These are phyloP conservation scores for Polysphondylium violaceum DNA, from an alignment of 78 protist species.

Conservation along the genomic window DNA sequence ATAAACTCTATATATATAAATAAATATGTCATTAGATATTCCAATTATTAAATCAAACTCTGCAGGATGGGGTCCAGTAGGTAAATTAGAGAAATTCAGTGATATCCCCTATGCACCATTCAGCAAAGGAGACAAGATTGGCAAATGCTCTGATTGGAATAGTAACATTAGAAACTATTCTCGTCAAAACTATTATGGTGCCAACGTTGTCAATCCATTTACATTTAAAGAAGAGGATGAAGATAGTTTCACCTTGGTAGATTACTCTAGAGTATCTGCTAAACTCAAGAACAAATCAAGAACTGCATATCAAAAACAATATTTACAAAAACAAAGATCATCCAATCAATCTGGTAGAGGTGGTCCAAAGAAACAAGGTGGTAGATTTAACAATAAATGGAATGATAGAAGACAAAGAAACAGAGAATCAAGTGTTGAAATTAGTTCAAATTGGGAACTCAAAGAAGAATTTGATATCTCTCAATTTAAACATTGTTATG, in stretches of 20 bases:
- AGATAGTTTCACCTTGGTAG: conserved; percentile 67
- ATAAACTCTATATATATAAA: background rate
- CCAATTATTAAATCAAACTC: conserved; percentile 28
- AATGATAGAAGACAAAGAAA: conserved; percentile 52
- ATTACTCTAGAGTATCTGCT: conserved; percentile 21
- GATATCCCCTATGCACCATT: conserved; percentile 81
- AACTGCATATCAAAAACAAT: conserved; percentile 17
- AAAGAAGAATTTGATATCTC: conserved; percentile 29
- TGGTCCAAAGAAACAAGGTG: conserved; percentile 17
- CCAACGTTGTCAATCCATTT: conserved; percentile 73
- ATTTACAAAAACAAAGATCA: conserved; percentile 6
- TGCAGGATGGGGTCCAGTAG: conserved; percentile 77
- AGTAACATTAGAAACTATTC: conserved; percentile 49
- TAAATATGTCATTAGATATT: conserved; percentile 34
- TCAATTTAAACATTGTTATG: background rate
- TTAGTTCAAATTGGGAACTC: conserved; percentile 33
- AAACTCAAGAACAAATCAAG: background rate
- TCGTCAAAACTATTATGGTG: conserved; percentile 62
- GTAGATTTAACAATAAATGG: conserved; percentile 15
- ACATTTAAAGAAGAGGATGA: conserved; percentile 74
- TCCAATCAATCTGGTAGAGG: conserved; percentile 3
- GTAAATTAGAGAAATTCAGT: conserved; percentile 42
- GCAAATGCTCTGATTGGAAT: conserved; percentile 78
- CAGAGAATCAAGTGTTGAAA: conserved; percentile 20
- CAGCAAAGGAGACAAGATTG: conserved; percentile 74